Conservation (phyloP, 257 asterid species). For the Ehretia macrophylla region DNA sequence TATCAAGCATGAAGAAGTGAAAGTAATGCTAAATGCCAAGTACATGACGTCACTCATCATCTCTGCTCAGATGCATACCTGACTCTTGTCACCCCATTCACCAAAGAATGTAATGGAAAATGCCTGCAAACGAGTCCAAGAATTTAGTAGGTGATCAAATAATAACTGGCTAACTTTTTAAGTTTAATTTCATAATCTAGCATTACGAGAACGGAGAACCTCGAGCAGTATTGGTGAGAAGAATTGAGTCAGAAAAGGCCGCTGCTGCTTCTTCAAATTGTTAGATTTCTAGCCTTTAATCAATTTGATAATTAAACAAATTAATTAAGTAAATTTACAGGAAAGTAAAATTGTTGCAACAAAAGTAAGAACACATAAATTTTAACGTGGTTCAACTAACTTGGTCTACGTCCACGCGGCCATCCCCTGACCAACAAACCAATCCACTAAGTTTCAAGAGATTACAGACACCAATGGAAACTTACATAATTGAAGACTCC, state of each 20-base stretch:
- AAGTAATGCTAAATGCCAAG: not conserved
- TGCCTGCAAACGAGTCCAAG: conserved; percentile 49
- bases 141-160: conserved; percentile 3
- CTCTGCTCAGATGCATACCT: conserved; percentile 37
- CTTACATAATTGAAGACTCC: no score
- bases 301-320: no score
- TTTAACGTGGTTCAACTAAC: no score
- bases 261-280: conserved; percentile 68
- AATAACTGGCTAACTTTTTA: conserved; percentile 16
- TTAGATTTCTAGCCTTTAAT: no score
- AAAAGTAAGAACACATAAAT: no score
- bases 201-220: conserved; percentile 43
- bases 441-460: no score
- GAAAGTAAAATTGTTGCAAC: no score
- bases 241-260: conserved; percentile 76
- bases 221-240: conserved; percentile 89
- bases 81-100: conserved; percentile 99
- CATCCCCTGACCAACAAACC: no score
- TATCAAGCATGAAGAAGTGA: not conserved
- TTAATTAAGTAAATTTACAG: no score
- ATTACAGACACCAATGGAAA: no score
- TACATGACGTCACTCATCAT: no score
- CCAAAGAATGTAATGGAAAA: conserved; percentile 98
- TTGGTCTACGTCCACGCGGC: no score
- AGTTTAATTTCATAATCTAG: conserved; percentile 9